phyloP scores from a whole-genome alignment of 495 filamentous ascomycete species.

The Penicillium maclennaniae region DNA sequence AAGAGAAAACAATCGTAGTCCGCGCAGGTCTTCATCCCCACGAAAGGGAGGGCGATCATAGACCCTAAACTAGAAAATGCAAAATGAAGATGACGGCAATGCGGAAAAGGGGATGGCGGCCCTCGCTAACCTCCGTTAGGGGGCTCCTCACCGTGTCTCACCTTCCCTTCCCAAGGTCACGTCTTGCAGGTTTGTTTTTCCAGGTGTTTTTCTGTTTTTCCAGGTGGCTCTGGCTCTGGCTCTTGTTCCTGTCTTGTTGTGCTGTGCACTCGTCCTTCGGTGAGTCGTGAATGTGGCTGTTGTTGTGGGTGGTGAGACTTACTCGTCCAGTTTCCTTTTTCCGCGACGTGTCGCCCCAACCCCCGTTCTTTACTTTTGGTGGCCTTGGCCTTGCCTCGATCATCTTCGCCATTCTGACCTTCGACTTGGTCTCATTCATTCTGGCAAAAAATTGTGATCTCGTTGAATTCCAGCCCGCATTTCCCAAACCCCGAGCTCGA shows the following conservation, averaged over 20 bases:
- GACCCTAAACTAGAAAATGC: not conserved
- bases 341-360: constrained; percentile 3
- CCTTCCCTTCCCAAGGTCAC: constrained; percentile 1
- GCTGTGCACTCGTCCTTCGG: constrained; percentile 23
- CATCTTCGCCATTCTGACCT: not conserved
- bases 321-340: constrained; percentile 10
- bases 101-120: constrained; percentile 12
- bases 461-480: not conserved
- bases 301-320: not conserved
- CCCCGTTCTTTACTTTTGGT: constrained; percentile 1
- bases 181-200: not conserved
- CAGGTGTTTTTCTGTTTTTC: no score
- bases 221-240: not conserved
- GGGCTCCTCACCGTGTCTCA: constrained; percentile 16
- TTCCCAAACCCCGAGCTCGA: not conserved
- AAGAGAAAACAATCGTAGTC: not conserved
- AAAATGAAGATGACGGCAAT: constrained; percentile 8
- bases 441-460: not conserved
- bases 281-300: constrained; percentile 1
- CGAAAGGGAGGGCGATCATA: not conserved
- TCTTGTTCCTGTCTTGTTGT: constrained; percentile 3
- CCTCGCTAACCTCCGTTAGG: constrained; percentile 14
- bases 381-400: not conserved
- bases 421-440: not conserved
- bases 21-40: not conserved